Base-by-base conservation (phyloP, 345 rosid genomes). In the Passiflora organensis region DNA sequence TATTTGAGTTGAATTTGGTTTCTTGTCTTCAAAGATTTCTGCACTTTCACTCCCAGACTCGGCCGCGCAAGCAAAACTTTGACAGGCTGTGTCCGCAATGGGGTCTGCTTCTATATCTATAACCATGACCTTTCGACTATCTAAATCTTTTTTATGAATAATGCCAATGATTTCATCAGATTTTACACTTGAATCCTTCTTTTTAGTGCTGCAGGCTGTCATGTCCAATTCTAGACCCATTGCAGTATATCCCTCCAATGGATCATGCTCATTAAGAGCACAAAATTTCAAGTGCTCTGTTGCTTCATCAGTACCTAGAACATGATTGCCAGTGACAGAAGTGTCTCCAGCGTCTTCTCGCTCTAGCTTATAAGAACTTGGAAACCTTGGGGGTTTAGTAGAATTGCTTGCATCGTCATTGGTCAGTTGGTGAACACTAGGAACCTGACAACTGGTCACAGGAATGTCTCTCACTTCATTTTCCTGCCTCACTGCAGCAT, bases 391-490 rank as follows among this genome's bases (percentile, higher is more conserved):
- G 25, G 56, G 41, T 20, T 37, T 59, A 12, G 38, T 41, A 23
- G 68, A 60, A 48, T 56, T 58, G 61, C 37, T 42, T 39, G 34
- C 39, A 28, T 58, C 53, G 56, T 59, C 62, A 23, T 53, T 63
- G 16, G 51, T 56, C 10, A 49, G 38, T 39, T 61, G 58, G 63
- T 59, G 66, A 62, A 37, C 62, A 25, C 53, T 63, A 58, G 59
- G 69, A 5, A 54, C 64, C 67, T 65, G 76, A 67, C 65, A 51
- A 43, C 43, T 70, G 47, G 72, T 61, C 41, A 61, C 48, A 69
- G 74, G 52, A 47, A 71, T 67, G 59, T 72, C 78, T 61, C 66
- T 67, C 56, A 51, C 67, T 52, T 80, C 63, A 55, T 81, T 76
- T 24, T 44, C 50, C 38, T 71, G 62, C 55, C 72, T 63, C 44